These are phyloP conservation scores for Candida pini DNA, from an alignment of 805 yeast species.

Conservation along the genomic window DNA sequence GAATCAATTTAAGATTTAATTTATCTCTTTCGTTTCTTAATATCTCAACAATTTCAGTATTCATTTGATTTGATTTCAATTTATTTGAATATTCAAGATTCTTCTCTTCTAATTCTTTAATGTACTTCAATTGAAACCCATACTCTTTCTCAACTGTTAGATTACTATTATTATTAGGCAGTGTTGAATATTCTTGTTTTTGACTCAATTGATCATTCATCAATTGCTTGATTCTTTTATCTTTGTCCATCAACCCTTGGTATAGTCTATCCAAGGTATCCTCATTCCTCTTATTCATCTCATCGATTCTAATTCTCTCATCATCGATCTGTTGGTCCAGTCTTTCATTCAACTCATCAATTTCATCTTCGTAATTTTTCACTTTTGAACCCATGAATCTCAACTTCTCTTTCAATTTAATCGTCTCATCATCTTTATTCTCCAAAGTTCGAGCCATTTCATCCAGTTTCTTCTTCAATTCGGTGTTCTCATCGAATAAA, in stretches of 20 bases:
- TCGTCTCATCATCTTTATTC: constrained; percentile 4
- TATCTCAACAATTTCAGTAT: constrained; percentile 42
- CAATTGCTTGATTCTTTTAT: constrained; percentile 19
- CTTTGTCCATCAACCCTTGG: constrained; percentile 1
- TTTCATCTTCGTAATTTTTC: constrained; percentile 3
- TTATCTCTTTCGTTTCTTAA: constrained; percentile 49
- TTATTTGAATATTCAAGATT: constrained; percentile 48
- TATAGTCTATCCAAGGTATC: not conserved
- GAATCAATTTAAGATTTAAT: constrained; percentile 33
- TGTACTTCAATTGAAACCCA: constrained; percentile 36
- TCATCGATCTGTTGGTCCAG: not conserved
- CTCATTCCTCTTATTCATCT: not conserved
- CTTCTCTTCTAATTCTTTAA: constrained; percentile 44
- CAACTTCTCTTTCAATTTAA: constrained; percentile 3
- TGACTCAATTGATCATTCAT: constrained; percentile 8
- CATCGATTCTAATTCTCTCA: too few relatives aligned
- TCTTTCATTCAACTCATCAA: not conserved
- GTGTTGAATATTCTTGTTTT: constrained; percentile 3
- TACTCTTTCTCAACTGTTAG: constrained; percentile 28
- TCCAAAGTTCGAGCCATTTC: not conserved
- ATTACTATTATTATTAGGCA: constrained; percentile 26
- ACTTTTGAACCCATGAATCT: constrained; percentile 3
- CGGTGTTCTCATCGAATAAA: constrained; percentile 16
- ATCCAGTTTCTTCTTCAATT: constrained; percentile 35
- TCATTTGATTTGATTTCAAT: constrained; percentile 43